Percentiles rank a stretch among this genome's conserved stretches.
These are phyloP conservation scores for Epichloe bromicola DNA, from an alignment of 2,329 filamentous ascomycete species.

Conservation along the genomic window DNA sequence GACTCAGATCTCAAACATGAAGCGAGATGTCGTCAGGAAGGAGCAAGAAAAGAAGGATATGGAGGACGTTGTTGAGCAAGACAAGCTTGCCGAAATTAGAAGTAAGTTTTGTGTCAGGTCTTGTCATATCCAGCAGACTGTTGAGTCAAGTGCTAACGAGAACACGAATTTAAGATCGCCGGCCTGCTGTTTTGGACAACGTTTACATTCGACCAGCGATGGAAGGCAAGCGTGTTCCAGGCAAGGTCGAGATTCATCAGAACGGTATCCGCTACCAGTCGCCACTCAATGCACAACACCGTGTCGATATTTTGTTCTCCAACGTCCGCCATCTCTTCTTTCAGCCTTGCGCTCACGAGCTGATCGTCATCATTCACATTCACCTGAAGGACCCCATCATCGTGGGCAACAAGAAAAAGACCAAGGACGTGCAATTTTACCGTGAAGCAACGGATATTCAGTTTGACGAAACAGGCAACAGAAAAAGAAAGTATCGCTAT, in stretches of 20 bases:
- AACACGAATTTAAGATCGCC: conserved; percentile 48
- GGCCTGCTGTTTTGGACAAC: conserved; percentile 80
- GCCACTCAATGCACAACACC: conserved; percentile 63
- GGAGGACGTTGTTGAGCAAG: conserved; percentile 97
- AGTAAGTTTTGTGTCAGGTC: conserved; percentile 40
- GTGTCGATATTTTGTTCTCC: conserved; percentile 90
- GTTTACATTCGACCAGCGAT: conserved; percentile 91
- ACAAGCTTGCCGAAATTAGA: conserved; percentile 89
- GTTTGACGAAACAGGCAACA: conserved; percentile 96
- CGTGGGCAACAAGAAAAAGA: conserved; percentile 94
- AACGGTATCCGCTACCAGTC: conserved; percentile 96
- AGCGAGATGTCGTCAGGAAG: conserved; percentile 80
- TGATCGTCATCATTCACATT: conserved; percentile 96
- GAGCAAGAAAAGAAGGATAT: conserved; percentile 99
- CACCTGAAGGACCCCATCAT: conserved; percentile 97
- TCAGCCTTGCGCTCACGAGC: conserved; percentile 88
- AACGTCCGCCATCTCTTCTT: conserved; percentile 99
- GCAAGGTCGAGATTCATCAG: conserved; percentile 93
- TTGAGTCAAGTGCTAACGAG: background rate
- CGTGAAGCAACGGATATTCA: conserved; percentile 96
- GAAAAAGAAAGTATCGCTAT: conserved; percentile 94
- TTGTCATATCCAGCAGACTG: background rate
- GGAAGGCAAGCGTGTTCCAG: conserved; percentile 92
- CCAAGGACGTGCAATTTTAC: conserved; percentile 97
- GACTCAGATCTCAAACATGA: conserved; percentile 88